Percentiles rank a stretch among this genome's conserved stretches.
These are phyloP conservation scores for Pseudotulostoma volvatum DNA, from an alignment of 495 filamentous ascomycete genomes.

Conservation along the genomic window DNA sequence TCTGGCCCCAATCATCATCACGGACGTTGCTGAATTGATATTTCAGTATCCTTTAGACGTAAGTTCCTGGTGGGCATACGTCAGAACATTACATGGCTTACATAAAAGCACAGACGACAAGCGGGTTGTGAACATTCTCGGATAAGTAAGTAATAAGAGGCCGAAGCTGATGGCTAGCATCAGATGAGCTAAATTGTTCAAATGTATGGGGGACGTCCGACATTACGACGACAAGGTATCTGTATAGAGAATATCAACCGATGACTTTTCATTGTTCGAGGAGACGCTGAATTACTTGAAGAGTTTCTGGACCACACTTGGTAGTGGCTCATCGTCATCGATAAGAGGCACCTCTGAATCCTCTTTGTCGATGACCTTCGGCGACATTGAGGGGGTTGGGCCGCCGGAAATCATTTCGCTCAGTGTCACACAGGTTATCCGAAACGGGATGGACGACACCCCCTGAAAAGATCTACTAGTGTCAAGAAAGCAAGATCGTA, in stretches of 20 bases:
- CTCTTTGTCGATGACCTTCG: constrained; percentile 8
- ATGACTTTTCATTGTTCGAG: no score
- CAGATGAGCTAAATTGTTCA: constrained; percentile 57
- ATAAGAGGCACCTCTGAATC: constrained; percentile 41
- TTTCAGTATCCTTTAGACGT: constrained; percentile 54
- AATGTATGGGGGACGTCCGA: constrained; percentile 52
- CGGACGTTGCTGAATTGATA: constrained; percentile 49
- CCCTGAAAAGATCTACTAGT: no score
- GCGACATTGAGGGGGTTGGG: constrained; percentile 6
- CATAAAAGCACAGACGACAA: constrained; percentile 66
- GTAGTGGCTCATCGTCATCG: constrained; percentile 43
- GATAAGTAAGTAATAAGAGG: constrained; percentile 49
- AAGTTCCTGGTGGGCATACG: no score
- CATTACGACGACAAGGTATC: constrained; percentile 50
- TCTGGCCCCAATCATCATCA: constrained; percentile 52
- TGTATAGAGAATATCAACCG: constrained; percentile 13
- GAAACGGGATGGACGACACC: no score
- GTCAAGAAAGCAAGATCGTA: no score
- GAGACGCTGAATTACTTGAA: constrained; percentile 40
- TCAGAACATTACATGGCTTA: constrained; percentile 23
- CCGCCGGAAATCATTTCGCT: no score
- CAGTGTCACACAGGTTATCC: no score
- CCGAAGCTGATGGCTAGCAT: constrained; percentile 45
- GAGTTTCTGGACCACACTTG: constrained; percentile 50
- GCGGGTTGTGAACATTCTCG: constrained; percentile 49